phyloP scores from a whole-genome alignment of 1,284 basidiomycete species.

The Cutaneotrichosporon mucoides region DNA sequence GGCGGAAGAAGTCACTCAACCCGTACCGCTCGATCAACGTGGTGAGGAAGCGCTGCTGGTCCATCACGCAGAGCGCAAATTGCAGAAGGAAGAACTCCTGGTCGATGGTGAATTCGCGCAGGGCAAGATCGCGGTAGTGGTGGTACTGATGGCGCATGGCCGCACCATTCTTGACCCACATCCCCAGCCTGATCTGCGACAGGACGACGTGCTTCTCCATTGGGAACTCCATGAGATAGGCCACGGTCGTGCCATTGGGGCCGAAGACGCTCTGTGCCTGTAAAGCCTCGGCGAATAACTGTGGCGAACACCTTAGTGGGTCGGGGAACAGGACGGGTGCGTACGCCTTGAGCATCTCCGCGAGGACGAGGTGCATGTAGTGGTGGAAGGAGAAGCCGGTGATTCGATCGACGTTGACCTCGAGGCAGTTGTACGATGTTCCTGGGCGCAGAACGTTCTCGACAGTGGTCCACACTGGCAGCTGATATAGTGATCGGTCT shows the following conservation, averaged over 20 bases:
- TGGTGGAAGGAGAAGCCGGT: conserved; percentile 68
- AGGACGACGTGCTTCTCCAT: conserved; percentile 63
- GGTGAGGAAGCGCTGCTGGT: conserved; percentile 75
- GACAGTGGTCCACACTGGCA: conserved; percentile 58
- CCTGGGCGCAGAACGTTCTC: conserved; percentile 23
- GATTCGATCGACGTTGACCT: conserved; percentile 65
- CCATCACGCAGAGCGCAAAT: conserved; percentile 70
- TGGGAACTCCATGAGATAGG: conserved; percentile 75
- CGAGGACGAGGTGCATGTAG: conserved; percentile 85
- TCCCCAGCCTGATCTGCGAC: conserved; percentile 87
- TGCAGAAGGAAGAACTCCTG: conserved; percentile 94
- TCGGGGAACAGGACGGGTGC: conserved; percentile 13
- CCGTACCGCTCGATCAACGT: conserved; percentile 87
- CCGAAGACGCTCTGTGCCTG: too few species aligned
- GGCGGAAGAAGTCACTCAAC: conserved; percentile 72
- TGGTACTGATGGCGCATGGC: conserved; percentile 92
- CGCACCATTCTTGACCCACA: conserved; percentile 98
- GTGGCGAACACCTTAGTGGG: background rate
- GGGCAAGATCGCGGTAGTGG: conserved; percentile 93
- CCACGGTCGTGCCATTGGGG: background rate
- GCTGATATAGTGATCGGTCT: conserved; percentile 61
- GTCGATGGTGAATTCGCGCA: conserved; percentile 94
- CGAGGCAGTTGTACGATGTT: conserved; percentile 51
- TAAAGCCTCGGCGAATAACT: background rate
- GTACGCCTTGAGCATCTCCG: conserved; percentile 71